phyloP scores from a whole-genome alignment of 345 rosid species.

The Gossypium thurberi region DNA sequence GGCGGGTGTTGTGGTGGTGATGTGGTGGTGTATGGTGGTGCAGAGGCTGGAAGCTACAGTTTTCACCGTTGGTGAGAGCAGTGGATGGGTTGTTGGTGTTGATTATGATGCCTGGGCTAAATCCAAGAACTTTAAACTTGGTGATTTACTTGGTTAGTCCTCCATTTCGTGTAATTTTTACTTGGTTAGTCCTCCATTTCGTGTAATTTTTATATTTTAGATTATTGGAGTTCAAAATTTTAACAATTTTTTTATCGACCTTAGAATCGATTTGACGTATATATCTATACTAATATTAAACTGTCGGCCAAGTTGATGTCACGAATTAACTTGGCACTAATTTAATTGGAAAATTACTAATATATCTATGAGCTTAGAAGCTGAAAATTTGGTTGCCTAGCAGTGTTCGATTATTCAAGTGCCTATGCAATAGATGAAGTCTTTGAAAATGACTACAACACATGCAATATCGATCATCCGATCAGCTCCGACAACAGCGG shows the following conservation, averaged over 20 bases:
- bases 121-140: neutral
- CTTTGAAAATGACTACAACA: constrained; percentile 62
- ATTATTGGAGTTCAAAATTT: neutral
- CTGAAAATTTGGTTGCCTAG: neutral
- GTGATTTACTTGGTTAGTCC: neutral
- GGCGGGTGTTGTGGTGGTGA: neutral
- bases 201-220: neutral
- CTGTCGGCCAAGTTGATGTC: no score
- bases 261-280: no score
- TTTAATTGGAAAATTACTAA: no score
- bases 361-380: neutral
- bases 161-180: neutral
- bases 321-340: no score
- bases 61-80: neutral
- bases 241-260: neutral
- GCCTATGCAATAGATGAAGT: constrained; percentile 69
- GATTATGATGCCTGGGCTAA: neutral
- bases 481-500: constrained; percentile 57
- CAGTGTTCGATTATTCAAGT: constrained; percentile 59
- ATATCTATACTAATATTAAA: no score
- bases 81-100: neutral
- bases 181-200: neutral
- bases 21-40: neutral
- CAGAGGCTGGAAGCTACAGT: neutral
- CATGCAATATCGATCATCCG: constrained; percentile 52